phyloP scores from a whole-genome alignment of 1,284 basidiomycete species.

The Papiliotrema flavescens region DNA sequence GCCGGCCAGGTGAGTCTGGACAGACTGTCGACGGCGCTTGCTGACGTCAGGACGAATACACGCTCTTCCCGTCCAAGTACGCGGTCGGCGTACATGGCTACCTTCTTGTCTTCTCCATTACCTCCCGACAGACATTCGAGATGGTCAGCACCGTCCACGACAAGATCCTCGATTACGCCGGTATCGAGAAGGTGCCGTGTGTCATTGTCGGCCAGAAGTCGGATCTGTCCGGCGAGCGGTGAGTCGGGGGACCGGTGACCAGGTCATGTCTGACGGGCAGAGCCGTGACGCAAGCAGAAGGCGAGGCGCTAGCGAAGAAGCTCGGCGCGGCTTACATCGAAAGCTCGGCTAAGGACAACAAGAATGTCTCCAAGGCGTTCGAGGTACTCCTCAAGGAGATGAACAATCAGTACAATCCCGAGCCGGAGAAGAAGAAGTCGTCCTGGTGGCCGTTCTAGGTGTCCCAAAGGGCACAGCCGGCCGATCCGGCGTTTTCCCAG shows the following conservation, averaged over 20 bases:
- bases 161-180: constrained; percentile 95
- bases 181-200: constrained; percentile 83
- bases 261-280: constrained; percentile 50
- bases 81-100: constrained; percentile 80
- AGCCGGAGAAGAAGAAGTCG: constrained; percentile 44
- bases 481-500: no score
- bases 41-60: constrained; percentile 71
- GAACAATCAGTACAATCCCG: constrained; percentile 48
- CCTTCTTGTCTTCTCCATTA: constrained; percentile 91
- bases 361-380: constrained; percentile 86
- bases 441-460: constrained; percentile 36
- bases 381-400: constrained; percentile 84
- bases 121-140: constrained; percentile 87
- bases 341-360: constrained; percentile 81
- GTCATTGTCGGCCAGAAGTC: constrained; percentile 95
- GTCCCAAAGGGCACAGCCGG: no score
- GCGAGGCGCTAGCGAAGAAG: constrained; percentile 67
- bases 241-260: constrained; percentile 5
- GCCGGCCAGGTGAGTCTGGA: constrained; percentile 65
- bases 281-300: constrained; percentile 72
- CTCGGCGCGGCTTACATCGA: constrained; percentile 79
- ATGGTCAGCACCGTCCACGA: constrained; percentile 95
- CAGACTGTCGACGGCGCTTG: not conserved
- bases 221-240: constrained; percentile 62
- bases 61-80: constrained; percentile 75